These are phyloP conservation scores for Cutaneotrichosporon sp. DNA, from an alignment of 1,284 basidiomycete genomes.

Conservation along the genomic window DNA sequence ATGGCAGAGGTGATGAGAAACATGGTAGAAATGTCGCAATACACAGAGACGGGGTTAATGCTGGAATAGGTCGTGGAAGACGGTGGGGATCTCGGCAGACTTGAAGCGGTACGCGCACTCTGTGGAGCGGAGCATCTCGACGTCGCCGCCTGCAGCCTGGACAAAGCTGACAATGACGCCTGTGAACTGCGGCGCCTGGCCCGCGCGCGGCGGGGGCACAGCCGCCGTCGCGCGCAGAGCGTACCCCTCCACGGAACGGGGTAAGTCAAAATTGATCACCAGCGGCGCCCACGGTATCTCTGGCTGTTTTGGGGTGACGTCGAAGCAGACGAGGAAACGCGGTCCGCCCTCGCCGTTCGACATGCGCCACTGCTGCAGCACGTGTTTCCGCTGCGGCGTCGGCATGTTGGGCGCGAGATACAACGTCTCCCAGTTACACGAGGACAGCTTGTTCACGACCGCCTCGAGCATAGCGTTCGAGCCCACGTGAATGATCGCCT, in stretches of 20 bases:
- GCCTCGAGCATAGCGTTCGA: constrained; percentile 76
- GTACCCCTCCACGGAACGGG: constrained; percentile 92
- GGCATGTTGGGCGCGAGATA: constrained; percentile 66
- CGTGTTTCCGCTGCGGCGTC: constrained; percentile 58
- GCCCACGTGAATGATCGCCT: constrained; percentile 85
- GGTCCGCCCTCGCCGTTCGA: constrained; percentile 35
- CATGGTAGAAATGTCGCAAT: background rate
- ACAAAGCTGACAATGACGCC: constrained; percentile 86
- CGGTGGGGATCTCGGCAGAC: constrained; percentile 43
- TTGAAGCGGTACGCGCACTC: constrained; percentile 91
- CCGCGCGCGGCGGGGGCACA: constrained; percentile 25
- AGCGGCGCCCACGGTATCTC: constrained; percentile 85
- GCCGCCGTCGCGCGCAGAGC: constrained; percentile 58
- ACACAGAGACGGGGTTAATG: constrained; percentile 16
- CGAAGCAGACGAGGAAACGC: constrained; percentile 77
- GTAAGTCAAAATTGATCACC: constrained; percentile 90
- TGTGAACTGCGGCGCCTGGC: constrained; percentile 54
- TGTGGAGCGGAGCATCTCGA: constrained; percentile 94
- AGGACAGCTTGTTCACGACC: constrained; percentile 82
- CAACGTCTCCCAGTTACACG: constrained; percentile 74
- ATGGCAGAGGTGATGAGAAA: background rate
- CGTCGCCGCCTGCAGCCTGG: constrained; percentile 91
- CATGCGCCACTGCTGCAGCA: constrained; percentile 54
- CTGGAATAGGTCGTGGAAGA: constrained; percentile 46
- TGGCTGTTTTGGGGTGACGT: constrained; percentile 79